Evolutionary conservation across 352 stramenopile genomes (phyloP), one percentile per base, ranked within the genome.

Genomic region (Salisapilia sapeloensis): DNA sequence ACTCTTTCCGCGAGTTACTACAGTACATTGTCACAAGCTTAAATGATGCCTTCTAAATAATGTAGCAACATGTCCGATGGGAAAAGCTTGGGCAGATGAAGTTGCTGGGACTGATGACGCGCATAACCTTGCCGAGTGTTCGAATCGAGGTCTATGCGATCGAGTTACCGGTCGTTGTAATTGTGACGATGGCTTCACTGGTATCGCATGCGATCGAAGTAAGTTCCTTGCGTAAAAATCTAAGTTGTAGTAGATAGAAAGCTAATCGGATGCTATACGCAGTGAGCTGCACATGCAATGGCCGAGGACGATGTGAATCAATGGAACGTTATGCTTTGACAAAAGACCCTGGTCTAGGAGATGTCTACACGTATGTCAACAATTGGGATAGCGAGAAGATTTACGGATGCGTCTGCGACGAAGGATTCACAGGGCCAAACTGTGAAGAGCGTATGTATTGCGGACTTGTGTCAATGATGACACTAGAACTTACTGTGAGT

Each of bases 71-170:
- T 93, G 80, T 29, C 75, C 76, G 4, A 46, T 63, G 16, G 66
- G 65, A 18, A 13, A 27, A 15, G 74, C 77, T 2, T 93, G 80
- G 80, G 51, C 59, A 12, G 76, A 93, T 37, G 33, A 56, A n/a
- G 55, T 75, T 9, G 54, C 51, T 17, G 60, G 33, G 20, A 52
- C 39, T 0, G 72, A 92, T 25, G 29, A 44, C 11, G 86, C 78
- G 13, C 89, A 97, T 60, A 72, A 82, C 37, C 29, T 61, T 13
- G 80, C 63, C 11, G 62, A 87, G 49, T 97, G 89, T 42, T 92
- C 78, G 1, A 96, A 95, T 39, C 55, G 65, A 4, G 74, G 77
- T 25, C 25, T 26, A 4, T 92, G 75, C 38, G 53, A 85, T 40
- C 36, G 44, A 1, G 52, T 65, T 7, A 57, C 61, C 0, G 78